Conservation (phyloP, 257 asterid species). For the Scutellaria minor region DNA sequence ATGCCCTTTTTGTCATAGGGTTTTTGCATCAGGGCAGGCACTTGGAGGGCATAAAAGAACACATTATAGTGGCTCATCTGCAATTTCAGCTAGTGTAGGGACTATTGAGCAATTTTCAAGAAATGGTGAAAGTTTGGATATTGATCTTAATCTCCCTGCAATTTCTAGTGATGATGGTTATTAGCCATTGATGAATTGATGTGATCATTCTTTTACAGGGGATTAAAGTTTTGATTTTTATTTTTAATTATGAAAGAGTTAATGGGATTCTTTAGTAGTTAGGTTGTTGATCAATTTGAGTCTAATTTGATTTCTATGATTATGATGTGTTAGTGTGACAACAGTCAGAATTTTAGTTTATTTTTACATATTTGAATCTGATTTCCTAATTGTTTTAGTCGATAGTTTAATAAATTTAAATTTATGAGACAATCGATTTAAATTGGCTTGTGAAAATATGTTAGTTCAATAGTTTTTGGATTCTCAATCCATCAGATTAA, state of each 20-base stretch:
- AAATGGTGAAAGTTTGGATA: constrained; percentile 42
- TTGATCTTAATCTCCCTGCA: constrained; percentile 76
- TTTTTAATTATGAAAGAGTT: background rate
- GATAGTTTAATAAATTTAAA: background rate
- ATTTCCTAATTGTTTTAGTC: constrained; percentile 8
- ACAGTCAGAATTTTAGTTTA: background rate
- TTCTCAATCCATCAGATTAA: no score
- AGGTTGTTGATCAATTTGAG: background rate
- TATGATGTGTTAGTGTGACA: constrained; percentile 22
- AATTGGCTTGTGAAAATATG: no score
- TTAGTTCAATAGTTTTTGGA: no score
- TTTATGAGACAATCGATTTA: no score
- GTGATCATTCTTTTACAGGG: background rate
- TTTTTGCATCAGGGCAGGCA: constrained; percentile 83
- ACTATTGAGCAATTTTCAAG: constrained; percentile 36
- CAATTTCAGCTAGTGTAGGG: background rate
- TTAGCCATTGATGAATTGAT: constrained; percentile 24
- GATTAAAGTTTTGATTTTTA: background rate
- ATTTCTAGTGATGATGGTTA: background rate
- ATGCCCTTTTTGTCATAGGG: constrained; percentile 72
- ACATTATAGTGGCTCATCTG: constrained; percentile 50
- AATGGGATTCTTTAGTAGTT: background rate
- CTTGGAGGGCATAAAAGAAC: constrained; percentile 89
- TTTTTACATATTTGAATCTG: constrained; percentile 5
- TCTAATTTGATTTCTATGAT: constrained; percentile 20